phyloP scores from a whole-genome alignment of 2,329 filamentous ascomycete genomes.

The Trichoderma polysporum region DNA sequence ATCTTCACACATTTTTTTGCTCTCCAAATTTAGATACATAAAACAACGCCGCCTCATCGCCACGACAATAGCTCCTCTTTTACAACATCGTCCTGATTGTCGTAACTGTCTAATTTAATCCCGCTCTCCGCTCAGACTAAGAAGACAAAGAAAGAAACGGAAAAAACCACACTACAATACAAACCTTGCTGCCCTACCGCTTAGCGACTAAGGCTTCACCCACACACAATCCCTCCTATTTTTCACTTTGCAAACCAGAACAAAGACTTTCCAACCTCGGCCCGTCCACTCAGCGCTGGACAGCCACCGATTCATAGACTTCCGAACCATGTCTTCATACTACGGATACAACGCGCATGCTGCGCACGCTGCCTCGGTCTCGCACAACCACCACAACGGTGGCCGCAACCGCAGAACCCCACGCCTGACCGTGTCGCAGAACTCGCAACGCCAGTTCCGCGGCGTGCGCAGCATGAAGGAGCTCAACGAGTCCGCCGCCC shows the following conservation, averaged over 20 bases:
- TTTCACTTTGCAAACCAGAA: background rate
- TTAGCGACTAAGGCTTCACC: background rate
- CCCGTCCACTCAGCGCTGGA: conserved; percentile 14
- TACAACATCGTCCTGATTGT: conserved; percentile 13
- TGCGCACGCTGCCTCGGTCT: conserved; percentile 57
- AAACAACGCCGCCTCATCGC: background rate
- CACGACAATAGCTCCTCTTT: background rate
- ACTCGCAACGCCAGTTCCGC: conserved; percentile 82
- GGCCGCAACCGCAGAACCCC: conserved; percentile 83
- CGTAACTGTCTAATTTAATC: conserved; percentile 30
- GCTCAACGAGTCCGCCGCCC: conserved; percentile 71
- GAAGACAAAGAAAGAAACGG: background rate
- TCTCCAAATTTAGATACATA: background rate
- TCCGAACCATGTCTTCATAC: conserved; percentile 60
- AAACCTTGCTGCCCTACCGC: conserved; percentile 1
- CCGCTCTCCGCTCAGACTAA: conserved; percentile 25
- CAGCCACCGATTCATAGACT: conserved; percentile 8
- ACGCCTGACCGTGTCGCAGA: conserved; percentile 75
- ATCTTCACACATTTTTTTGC: conserved; percentile 1
- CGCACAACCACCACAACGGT: conserved; percentile 67
- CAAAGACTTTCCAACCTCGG: no score
- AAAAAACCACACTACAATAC: background rate
- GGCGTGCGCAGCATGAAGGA: conserved; percentile 85
- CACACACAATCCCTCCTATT: conserved; percentile 7
- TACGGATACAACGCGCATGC: conserved; percentile 62